Evolutionary conservation across 805 yeast species (phyloP).

Genomic region (Metschnikowia picachoensis): DNA sequence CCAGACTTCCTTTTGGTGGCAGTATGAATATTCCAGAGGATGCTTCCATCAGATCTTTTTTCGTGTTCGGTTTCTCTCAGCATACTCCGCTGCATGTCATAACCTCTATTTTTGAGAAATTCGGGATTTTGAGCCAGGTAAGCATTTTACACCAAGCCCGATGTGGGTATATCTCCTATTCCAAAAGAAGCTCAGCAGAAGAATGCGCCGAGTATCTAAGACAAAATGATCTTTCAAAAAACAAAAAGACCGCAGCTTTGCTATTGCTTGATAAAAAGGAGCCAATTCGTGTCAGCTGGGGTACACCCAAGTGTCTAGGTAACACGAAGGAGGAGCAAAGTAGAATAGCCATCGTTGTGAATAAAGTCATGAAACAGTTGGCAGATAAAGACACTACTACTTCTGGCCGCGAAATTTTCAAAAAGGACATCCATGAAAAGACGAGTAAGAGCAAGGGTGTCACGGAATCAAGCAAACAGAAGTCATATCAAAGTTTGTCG

Average conservation of each 20-base stretch:
- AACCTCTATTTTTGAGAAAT: conserved; percentile 43
- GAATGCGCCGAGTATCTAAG: conserved; percentile 24
- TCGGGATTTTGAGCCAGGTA: conserved; percentile 47
- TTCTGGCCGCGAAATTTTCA: conserved; percentile 1
- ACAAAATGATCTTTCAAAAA: conserved; percentile 25
- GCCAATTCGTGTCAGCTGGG: conserved; percentile 57
- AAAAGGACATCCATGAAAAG: not conserved
- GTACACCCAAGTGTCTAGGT: conserved; percentile 44
- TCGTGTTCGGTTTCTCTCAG: conserved; percentile 70
- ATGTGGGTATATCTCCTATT: conserved; percentile 62
- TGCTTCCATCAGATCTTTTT: conserved; percentile 50
- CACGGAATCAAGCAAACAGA: conserved; percentile 1
- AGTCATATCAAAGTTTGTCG: conserved; percentile 10
- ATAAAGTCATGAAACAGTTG: conserved; percentile 49
- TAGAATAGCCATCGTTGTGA: conserved; percentile 48
- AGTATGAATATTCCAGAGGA: conserved; percentile 39
- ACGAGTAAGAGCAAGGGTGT: not conserved
- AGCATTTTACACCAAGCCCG: conserved; percentile 54
- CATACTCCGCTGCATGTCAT: conserved; percentile 63
- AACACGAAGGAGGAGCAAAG: conserved; percentile 40
- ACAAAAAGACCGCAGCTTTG: conserved; percentile 30
- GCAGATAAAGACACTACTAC: conserved; percentile 39
- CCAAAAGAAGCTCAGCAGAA: conserved; percentile 49
- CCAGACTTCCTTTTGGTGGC: conserved; percentile 68
- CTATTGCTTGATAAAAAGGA: conserved; percentile 27